Base-by-base conservation (phyloP, 768 basidiomycete genomes). In the Rhodotorula graminis region DNA sequence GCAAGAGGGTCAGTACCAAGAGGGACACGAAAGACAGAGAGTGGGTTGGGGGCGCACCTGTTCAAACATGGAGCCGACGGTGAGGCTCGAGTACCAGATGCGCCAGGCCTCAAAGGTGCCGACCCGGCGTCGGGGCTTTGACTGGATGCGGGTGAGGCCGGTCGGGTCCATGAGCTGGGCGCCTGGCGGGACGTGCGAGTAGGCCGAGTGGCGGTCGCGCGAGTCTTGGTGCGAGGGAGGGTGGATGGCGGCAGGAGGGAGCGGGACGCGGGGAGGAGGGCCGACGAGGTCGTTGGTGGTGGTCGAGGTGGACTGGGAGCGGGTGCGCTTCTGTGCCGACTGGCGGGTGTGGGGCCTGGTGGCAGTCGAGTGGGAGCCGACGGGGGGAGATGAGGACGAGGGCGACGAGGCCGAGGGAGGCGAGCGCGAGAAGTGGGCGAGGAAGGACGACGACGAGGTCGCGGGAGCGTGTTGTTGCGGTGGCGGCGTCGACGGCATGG, bases 11-110 rank as follows among this genome's bases (percentile, higher is more conserved):
- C n/a, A n/a, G n/a, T n/a, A n/a, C n/a, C n/a, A n/a, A n/a, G n/a
- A n/a, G n/a, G n/a, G n/a, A n/a, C n/a, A n/a, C n/a, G n/a, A n/a
- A n/a, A n/a, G n/a, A n/a, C n/a, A n/a, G n/a, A n/a, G n/a, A n/a
- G n/a, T n/a, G n/a, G n/a, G n/a, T n/a, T n/a, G 67, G 27, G 42
- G 16, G 62, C 71, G 50, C 59, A 72, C 71, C 2, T 58, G 46
- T 27, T 72, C 71, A 31, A 72, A 50, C 71, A 72, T 72, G 23
- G 55, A 53, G 16, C 55, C 60, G 16, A 67, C 71, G n/a, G 64
- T 65, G 50, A 64, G 56, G 18, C 58, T 49, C 37, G 64, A 63
- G 42, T 72, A 72, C 59, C 53, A 72, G 31, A 68, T 61, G 49
- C 37, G 64, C 71, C 55, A 64, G 19, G 44, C 33, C n/a, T 68